A percentile compares a stretch with the other conserved stretches of the same genome.
These are phyloP conservation scores for Podospora didyma DNA, from an alignment of 495 filamentous ascomycete species.

Conservation along the genomic window DNA sequence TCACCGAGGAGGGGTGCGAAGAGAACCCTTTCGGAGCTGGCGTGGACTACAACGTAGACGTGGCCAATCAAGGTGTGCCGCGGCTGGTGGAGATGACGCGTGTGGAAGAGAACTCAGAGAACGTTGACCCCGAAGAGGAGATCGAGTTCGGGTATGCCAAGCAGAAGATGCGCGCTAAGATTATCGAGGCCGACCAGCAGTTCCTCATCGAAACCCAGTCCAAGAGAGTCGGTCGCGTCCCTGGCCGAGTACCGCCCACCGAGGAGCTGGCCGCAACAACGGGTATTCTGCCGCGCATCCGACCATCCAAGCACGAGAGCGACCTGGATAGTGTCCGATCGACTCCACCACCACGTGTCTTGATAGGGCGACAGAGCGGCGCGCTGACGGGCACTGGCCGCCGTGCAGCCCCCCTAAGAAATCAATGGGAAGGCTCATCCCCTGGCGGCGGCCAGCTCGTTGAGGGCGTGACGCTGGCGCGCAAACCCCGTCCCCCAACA, in stretches of 20 bases:
- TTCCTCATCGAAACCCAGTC: conserved; percentile 46
- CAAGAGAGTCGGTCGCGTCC: conserved; percentile 27
- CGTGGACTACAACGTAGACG: conserved; percentile 54
- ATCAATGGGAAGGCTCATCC: conserved; percentile 49
- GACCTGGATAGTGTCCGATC: conserved; percentile 56
- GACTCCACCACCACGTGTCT: conserved; percentile 50
- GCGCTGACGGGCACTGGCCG: conserved; percentile 35
- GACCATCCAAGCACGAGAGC: conserved; percentile 54
- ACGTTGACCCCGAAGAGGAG: conserved; percentile 85
- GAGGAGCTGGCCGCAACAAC: conserved; percentile 63
- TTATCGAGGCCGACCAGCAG: conserved; percentile 51
- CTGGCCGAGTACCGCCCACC: conserved; percentile 26
- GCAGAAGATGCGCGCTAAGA: conserved; percentile 75
- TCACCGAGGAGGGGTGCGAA: conserved; percentile 72
- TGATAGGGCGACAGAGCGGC: conserved; percentile 35
- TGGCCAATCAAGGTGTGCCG: conserved; percentile 76
- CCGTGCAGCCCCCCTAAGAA: conserved; percentile 46
- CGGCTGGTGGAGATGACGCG: conserved; percentile 69
- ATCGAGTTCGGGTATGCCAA: conserved; percentile 82
- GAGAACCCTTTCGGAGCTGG: conserved; percentile 90
- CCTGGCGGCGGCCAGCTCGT: conserved; percentile 37
- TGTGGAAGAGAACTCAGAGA: conserved; percentile 76
- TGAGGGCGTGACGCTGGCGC: conserved; percentile 40
- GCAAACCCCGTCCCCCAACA: conserved; percentile 73
- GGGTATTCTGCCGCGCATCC: conserved; percentile 46